Percentiles rank a stretch among this genome's conserved stretches.
Evolutionary conservation across 768 basidiomycete genomes (phyloP).

Genomic region (Amanita inopinata): DNA sequence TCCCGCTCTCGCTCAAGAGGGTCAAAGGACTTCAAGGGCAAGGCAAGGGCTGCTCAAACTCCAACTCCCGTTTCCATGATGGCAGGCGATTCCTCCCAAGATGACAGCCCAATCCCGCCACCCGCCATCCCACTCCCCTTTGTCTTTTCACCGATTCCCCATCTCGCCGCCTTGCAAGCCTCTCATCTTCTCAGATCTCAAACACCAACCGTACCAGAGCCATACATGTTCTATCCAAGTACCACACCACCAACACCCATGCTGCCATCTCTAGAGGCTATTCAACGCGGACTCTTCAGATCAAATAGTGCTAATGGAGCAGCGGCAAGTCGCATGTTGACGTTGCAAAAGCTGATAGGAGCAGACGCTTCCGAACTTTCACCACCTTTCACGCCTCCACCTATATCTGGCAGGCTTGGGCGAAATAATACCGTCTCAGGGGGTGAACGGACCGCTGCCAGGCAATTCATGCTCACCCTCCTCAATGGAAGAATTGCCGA

Average conservation of each 20-base stretch:
- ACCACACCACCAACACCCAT: constrained; percentile 58
- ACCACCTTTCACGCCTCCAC: constrained; percentile 46
- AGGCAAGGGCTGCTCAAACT: constrained; percentile 40
- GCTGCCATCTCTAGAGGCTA: constrained; percentile 67
- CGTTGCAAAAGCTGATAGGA: constrained; percentile 79
- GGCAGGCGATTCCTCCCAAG: constrained; percentile 65
- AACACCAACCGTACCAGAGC: constrained; percentile 43
- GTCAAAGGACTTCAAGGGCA: constrained; percentile 65
- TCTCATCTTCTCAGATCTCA: constrained; percentile 40
- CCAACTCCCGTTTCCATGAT: constrained; percentile 32
- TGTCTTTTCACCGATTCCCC: constrained; percentile 38
- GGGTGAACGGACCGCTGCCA: constrained; percentile 66
- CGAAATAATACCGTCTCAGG: constrained; percentile 81
- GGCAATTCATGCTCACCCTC: constrained; percentile 55
- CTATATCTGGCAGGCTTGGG: constrained; percentile 32
- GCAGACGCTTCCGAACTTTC: constrained; percentile 55
- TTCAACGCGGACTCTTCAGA: constrained; percentile 72
- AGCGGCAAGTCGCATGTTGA: constrained; percentile 55
- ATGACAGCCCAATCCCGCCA: constrained; percentile 37
- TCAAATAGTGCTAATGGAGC: constrained; percentile 87
- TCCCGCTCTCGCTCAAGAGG: constrained; percentile 74
- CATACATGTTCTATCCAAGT: constrained; percentile 52
- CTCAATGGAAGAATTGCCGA: constrained; percentile 51
- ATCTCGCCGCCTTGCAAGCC: constrained; percentile 46
- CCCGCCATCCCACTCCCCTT: constrained; percentile 25